These are phyloP conservation scores for Candida buenavistaensis DNA, from an alignment of 1,139 yeast genomes.

Conservation along the genomic window DNA sequence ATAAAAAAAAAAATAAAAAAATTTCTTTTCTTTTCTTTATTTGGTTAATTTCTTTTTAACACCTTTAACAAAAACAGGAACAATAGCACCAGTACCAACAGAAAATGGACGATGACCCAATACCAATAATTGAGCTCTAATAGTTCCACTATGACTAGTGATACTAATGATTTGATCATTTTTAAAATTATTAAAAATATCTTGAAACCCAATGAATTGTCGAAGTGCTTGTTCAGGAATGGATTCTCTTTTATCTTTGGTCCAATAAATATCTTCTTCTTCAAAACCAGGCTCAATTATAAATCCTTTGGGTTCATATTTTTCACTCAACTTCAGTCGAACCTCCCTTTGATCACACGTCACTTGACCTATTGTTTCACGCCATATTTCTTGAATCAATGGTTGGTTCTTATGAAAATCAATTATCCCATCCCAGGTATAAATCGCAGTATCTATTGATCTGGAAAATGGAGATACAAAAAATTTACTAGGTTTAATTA, in stretches of 20 bases:
- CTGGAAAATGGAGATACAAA: constrained; percentile 70
- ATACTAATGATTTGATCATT: constrained; percentile 27
- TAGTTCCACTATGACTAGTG: constrained; percentile 43
- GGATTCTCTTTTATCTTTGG: constrained; percentile 39
- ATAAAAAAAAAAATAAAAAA: background rate
- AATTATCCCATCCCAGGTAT: constrained; percentile 53
- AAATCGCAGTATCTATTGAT: constrained; percentile 56
- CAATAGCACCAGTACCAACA: constrained; percentile 47
- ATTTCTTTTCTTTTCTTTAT: background rate
- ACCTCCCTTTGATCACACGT: constrained; percentile 45
- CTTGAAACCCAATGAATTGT: constrained; percentile 36
- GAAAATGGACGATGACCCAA: constrained; percentile 44
- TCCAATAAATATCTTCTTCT: constrained; percentile 41
- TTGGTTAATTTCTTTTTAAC: constrained; percentile 13
- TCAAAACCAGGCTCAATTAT: constrained; percentile 38
- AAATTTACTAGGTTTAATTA: constrained; percentile 56
- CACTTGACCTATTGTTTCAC: constrained; percentile 47
- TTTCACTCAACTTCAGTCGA: constrained; percentile 27
- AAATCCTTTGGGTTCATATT: constrained; percentile 33
- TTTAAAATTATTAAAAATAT: constrained; percentile 24
- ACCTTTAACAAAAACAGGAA: constrained; percentile 44
- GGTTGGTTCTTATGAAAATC: constrained; percentile 28
- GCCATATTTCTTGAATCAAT: constrained; percentile 38
- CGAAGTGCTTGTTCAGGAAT: constrained; percentile 43
- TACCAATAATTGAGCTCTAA: constrained; percentile 40